Conservation (phyloP, 495 filamentous ascomycete species). For the Tuber aestivum region DNA sequence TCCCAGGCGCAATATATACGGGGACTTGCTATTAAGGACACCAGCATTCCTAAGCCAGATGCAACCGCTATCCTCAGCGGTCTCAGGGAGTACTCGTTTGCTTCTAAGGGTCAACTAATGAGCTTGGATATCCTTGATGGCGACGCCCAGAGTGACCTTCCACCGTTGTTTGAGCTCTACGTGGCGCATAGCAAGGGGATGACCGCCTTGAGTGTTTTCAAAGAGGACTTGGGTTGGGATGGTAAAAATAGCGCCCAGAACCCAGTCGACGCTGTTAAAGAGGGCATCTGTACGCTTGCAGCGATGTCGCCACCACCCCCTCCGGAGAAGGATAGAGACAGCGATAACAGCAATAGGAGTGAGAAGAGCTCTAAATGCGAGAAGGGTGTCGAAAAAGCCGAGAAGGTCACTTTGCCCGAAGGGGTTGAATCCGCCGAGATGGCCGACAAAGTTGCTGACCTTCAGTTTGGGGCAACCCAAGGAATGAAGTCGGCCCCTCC, state of each 20-base stretch:
- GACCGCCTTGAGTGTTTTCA: conserved; percentile 73
- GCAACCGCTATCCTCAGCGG: conserved; percentile 95
- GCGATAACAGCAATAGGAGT: conserved; percentile 39
- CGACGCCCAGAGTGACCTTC: conserved; percentile 50
- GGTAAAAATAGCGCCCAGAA: conserved; percentile 75
- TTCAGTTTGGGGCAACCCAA: not conserved
- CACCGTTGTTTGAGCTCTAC: conserved; percentile 83
- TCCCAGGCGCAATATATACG: conserved; percentile 81
- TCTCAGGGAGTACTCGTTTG: conserved; percentile 87
- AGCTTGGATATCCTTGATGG: conserved; percentile 78
- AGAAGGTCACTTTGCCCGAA: conserved; percentile 3
- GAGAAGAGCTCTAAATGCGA: conserved; percentile 46
- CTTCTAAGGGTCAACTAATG: conserved; percentile 76
- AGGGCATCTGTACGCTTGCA: conserved; percentile 44
- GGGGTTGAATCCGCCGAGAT: not conserved
- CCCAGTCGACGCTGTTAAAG: conserved; percentile 65
- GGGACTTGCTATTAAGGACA: conserved; percentile 65
- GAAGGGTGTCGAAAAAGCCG: conserved; percentile 28
- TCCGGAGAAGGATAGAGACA: conserved; percentile 50
- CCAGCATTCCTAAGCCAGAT: conserved; percentile 70
- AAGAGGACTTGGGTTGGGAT: conserved; percentile 83
- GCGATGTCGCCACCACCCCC: conserved; percentile 39
- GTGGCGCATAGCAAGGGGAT: conserved; percentile 96
- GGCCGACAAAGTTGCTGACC: conserved; percentile 1
- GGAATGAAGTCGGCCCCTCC: conserved; percentile 5